Evolutionary conservation across 345 rosid species (phyloP).

Genomic region (Viola odorata): DNA sequence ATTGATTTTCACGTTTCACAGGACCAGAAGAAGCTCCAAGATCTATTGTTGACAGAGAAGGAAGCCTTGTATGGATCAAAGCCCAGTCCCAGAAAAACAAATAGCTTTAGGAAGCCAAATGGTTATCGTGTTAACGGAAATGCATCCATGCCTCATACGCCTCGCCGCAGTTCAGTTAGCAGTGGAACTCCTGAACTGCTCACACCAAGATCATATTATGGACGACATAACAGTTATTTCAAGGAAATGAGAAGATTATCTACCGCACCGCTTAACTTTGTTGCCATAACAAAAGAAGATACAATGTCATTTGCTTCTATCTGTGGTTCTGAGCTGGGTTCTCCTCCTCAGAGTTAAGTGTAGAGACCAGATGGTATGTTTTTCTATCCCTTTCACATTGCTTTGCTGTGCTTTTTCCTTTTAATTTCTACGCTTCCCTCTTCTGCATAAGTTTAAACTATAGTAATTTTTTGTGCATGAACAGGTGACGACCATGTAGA

Average conservation of each 20-base stretch:
- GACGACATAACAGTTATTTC: slow-evolving; percentile 81
- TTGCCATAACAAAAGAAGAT: slow-evolving; percentile 84
- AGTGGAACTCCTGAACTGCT: slow-evolving; percentile 72
- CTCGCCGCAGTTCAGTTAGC: slow-evolving; percentile 73
- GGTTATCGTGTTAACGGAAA: slow-evolving; percentile 74
- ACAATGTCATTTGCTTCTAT: slow-evolving; percentile 78
- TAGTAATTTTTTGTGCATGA: not conserved
- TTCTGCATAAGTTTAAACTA: not conserved
- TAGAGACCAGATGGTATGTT: slow-evolving; percentile 25
- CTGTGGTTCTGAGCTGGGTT: slow-evolving; percentile 75
- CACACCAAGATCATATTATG: slow-evolving; percentile 88
- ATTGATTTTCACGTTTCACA: slow-evolving; percentile 23
- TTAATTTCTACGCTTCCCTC: not conserved
- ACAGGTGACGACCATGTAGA: slow-evolving; percentile 3
- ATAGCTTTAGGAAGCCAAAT: slow-evolving; percentile 74
- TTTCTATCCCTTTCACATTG: not conserved
- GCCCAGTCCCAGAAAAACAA: slow-evolving; percentile 86
- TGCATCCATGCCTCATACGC: slow-evolving; percentile 83
- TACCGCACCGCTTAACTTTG: slow-evolving; percentile 75
- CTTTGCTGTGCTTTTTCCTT: no score
- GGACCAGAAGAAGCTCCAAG: slow-evolving; percentile 98
- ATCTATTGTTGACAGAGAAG: slow-evolving; percentile 73
- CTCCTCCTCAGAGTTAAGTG: slow-evolving; percentile 62
- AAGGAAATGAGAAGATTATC: slow-evolving; percentile 82
- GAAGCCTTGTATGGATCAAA: slow-evolving; percentile 87